Evolutionary conservation across 345 rosid genomes (phyloP).

Genomic region (Adansonia digitata): DNA sequence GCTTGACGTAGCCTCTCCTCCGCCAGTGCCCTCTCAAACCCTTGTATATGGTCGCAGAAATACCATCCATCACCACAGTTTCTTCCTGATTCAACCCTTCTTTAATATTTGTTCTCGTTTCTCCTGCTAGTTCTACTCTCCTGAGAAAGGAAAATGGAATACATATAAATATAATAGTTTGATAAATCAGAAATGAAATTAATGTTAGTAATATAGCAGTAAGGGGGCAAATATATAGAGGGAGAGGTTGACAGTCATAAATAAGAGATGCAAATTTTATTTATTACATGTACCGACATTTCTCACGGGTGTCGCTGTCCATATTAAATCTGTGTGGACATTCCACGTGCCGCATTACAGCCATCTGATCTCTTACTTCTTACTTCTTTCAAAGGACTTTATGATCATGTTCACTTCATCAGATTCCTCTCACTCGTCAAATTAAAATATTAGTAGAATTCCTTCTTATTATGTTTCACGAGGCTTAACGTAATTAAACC

Average conservation of each 20-base stretch:
- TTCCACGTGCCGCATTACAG: neutral
- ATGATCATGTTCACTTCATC: neutral
- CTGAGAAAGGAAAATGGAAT: neutral
- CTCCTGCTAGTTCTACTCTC: too few species aligned
- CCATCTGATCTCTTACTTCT: neutral
- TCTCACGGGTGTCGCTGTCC: neutral
- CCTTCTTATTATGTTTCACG: neutral
- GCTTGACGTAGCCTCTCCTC: slow-evolving; percentile 22
- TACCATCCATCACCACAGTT: slow-evolving; percentile 36
- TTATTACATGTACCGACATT: neutral
- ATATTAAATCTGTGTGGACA: neutral
- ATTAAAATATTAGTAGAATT: neutral
- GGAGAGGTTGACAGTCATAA: slow-evolving; percentile 11
- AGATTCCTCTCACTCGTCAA: neutral
- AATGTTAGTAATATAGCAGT: neutral
- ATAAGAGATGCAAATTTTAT: neutral
- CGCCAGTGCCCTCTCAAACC: slow-evolving; percentile 32
- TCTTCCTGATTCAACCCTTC: neutral
- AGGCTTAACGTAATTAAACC: neutral
- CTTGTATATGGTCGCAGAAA: slow-evolving; percentile 29
- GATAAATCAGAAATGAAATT: neutral
- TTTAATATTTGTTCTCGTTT: neutral
- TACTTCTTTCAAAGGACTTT: too few species aligned
- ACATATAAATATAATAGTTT: neutral
- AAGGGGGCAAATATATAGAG: too few species aligned